These are phyloP conservation scores for Sporisorium iseilematis-ciliati DNA, from an alignment of 1,284 basidiomycete species.

Conservation along the genomic window DNA sequence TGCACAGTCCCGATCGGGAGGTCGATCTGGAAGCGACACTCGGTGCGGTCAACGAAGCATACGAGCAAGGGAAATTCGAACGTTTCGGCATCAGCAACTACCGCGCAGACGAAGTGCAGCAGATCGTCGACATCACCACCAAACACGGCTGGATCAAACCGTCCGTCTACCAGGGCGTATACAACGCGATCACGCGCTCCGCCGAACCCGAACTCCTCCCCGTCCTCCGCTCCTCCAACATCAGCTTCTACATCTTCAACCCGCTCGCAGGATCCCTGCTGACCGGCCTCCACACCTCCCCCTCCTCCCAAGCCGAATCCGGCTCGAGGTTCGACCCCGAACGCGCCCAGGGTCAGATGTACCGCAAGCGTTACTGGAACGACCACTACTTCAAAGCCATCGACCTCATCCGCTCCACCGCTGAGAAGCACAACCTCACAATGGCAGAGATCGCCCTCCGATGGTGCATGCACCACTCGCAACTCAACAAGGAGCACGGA, in stretches of 20 bases:
- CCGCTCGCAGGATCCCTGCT: conserved; percentile 62
- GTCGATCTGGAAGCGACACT: conserved; percentile 73
- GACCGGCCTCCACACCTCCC: conserved; percentile 27
- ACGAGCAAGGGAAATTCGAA: conserved; percentile 74
- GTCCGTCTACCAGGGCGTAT: conserved; percentile 77
- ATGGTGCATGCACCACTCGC: conserved; percentile 60
- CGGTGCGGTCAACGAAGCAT: conserved; percentile 73
- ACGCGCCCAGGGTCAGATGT: conserved; percentile 49
- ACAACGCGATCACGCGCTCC: conserved; percentile 54
- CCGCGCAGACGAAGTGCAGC: conserved; percentile 75
- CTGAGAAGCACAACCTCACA: conserved; percentile 37
- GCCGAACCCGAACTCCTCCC: conserved; percentile 54
- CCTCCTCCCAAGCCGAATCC: conserved; percentile 9
- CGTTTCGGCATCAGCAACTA: conserved; percentile 75
- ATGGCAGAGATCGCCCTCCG: conserved; percentile 53
- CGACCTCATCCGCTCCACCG: conserved; percentile 63
- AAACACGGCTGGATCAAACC: conserved; percentile 76
- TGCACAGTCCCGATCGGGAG: conserved; percentile 75
- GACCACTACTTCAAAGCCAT: conserved; percentile 58
- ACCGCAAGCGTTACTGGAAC: conserved; percentile 55
- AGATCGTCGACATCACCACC: conserved; percentile 76
- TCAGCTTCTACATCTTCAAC: conserved; percentile 72
- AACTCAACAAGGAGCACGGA: conserved; percentile 27
- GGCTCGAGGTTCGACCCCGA: conserved; percentile 55
- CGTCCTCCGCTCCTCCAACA: conserved; percentile 73